Evolutionary conservation across 139 green algal species (phyloP).

Genomic region (Chlamydomonas incerta): DNA sequence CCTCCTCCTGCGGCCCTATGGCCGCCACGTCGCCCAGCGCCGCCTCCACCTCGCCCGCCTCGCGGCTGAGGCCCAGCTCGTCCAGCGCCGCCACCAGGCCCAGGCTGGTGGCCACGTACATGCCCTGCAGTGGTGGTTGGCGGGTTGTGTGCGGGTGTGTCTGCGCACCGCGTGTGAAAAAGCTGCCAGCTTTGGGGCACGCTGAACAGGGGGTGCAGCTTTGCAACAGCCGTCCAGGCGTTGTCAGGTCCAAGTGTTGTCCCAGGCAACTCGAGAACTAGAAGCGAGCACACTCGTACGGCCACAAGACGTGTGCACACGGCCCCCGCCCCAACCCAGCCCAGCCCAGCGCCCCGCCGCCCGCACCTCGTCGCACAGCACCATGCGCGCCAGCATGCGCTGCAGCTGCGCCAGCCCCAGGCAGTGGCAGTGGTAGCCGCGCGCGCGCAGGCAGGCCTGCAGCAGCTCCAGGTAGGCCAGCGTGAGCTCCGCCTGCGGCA

Average conservation of each 20-base stretch:
- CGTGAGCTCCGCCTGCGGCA: slow-evolving; percentile 52
- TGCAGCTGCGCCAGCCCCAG: slow-evolving; percentile 62
- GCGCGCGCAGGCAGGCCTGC: neutral
- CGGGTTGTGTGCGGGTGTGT: neutral
- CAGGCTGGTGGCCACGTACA: slow-evolving; percentile 52
- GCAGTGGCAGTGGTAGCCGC: slow-evolving; percentile 41
- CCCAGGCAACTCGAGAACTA: no score
- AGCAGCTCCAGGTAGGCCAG: slow-evolving; percentile 56
- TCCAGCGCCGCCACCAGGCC: slow-evolving; percentile 49
- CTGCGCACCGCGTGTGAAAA: no score
- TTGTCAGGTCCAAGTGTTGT: no score
- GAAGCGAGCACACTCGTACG: no score
- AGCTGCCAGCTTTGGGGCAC: no score
- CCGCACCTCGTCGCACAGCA: slow-evolving; percentile 54
- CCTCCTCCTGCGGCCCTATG: slow-evolving; percentile 9
- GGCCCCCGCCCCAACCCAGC: no score
- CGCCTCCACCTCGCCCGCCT: slow-evolving; percentile 43
- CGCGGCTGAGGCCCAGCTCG: slow-evolving; percentile 39
- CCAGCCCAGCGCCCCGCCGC: neutral
- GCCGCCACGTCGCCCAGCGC: slow-evolving; percentile 42
- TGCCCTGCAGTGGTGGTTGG: neutral
- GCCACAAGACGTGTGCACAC: no score
- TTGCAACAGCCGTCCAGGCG: no score
- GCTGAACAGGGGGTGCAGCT: no score
- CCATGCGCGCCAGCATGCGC: slow-evolving; percentile 49